Percentiles rank a stretch among this genome's conserved stretches.
phyloP scores from a whole-genome alignment of 345 rosid genomes.

The Gossypium turneri region DNA sequence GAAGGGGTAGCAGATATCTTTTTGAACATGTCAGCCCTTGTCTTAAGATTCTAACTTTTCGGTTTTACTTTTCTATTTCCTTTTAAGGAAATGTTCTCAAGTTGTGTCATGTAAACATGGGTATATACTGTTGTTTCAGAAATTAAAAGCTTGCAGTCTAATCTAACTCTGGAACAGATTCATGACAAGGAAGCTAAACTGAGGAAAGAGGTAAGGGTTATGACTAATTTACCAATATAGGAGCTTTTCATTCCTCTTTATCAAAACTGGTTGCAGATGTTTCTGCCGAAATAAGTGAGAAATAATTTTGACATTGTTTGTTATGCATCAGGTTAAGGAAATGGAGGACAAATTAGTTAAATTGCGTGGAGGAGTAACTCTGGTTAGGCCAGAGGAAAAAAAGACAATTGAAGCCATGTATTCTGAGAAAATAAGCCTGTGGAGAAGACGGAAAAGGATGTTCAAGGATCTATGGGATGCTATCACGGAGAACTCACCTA shows the following conservation, averaged over 20 bases:
- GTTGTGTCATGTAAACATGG: background rate
- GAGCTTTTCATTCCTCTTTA: background rate
- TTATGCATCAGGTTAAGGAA: constrained; percentile 50
- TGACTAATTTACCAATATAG: constrained; percentile 5
- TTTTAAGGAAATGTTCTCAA: background rate
- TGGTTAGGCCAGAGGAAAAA: constrained; percentile 82
- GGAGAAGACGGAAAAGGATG: constrained; percentile 93
- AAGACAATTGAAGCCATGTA: constrained; percentile 55
- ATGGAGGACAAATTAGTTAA: constrained; percentile 74
- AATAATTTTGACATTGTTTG: background rate
- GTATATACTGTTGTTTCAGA: constrained; percentile 43
- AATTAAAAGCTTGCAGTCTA: constrained; percentile 63
- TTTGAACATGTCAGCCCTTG: background rate
- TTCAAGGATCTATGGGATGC: constrained; percentile 91
- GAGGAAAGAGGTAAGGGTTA: constrained; percentile 49
- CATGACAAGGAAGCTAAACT: constrained; percentile 53
- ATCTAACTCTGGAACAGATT: constrained; percentile 73
- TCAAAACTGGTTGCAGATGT: background rate
- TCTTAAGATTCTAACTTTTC: constrained; percentile 9
- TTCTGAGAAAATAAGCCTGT: constrained; percentile 60
- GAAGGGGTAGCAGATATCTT: background rate
- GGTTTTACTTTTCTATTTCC: background rate
- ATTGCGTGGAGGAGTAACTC: constrained; percentile 61
- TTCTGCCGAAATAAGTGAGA: background rate
- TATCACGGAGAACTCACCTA: constrained; percentile 77